phyloP scores from a whole-genome alignment of 768 basidiomycete species.

The Tulasnella sp. region DNA sequence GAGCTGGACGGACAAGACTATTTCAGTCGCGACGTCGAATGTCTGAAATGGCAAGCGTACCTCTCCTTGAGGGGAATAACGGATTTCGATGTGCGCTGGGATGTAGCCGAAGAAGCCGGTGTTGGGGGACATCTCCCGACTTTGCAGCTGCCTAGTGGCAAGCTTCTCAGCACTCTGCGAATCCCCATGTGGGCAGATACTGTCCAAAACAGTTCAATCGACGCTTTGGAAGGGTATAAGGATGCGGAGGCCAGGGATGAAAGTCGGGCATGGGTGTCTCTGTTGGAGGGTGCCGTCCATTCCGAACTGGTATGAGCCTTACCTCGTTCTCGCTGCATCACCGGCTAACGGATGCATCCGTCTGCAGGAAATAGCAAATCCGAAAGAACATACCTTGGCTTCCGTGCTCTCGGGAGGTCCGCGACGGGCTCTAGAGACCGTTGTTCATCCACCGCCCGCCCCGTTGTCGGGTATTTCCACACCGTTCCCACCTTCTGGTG shows the following conservation, averaged over 20 bases:
- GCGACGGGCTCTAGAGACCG: conserved; percentile 43
- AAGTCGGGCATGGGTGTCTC: conserved; percentile 75
- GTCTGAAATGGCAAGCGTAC: conserved; percentile 87
- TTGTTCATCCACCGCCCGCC: conserved; percentile 62
- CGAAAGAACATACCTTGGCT: background rate
- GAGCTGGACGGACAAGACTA: conserved; percentile 27
- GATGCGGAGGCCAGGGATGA: conserved; percentile 61
- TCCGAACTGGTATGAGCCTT: conserved; percentile 59
- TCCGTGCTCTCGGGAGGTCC: background rate
- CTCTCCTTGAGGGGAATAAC: conserved; percentile 61
- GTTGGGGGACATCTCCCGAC: conserved; percentile 66
- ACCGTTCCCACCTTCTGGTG: conserved; percentile 57
- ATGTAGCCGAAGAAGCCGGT: conserved; percentile 66
- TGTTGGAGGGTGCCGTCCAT: conserved; percentile 74
- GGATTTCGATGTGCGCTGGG: conserved; percentile 52
- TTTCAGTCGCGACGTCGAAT: conserved; percentile 76
- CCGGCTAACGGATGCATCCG: conserved; percentile 42
- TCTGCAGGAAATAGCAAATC: conserved; percentile 45
- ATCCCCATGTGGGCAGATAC: conserved; percentile 73
- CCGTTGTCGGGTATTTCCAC: conserved; percentile 68
- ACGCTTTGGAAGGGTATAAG: conserved; percentile 60
- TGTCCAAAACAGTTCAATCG: conserved; percentile 30
- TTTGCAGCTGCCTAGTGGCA: conserved; percentile 55
- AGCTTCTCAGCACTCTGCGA: conserved; percentile 59
- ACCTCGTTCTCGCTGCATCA: conserved; percentile 1